A percentile compares a stretch with the other conserved stretches of the same genome.
Evolutionary conservation across 2,329 filamentous ascomycete species (phyloP).

Genomic region (Biscogniauxia marginata): DNA sequence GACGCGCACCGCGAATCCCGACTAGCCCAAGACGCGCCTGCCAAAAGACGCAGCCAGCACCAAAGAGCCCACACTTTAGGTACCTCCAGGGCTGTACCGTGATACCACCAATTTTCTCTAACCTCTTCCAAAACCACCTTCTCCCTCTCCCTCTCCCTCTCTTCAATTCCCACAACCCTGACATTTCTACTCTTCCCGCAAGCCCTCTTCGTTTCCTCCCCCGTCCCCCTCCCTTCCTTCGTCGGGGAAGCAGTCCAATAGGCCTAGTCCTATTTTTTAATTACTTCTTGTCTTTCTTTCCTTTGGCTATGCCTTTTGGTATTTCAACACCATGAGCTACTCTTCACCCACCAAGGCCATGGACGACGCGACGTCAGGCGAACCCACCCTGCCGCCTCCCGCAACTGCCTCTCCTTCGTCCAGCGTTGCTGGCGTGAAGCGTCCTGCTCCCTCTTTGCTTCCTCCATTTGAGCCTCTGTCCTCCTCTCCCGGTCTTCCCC

Average conservation of each 20-base stretch:
- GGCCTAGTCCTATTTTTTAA: conserved; percentile 4
- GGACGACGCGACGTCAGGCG: conserved; percentile 32
- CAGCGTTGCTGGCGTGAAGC: conserved; percentile 51
- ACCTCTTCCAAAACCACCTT: conserved; percentile 3
- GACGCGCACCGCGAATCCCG: conserved; percentile 25
- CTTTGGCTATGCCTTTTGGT: conserved; percentile 23
- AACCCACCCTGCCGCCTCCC: conserved; percentile 36
- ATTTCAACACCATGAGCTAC: conserved; percentile 22
- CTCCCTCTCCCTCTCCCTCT: conserved; percentile 4
- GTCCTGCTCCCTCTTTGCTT: conserved; percentile 65
- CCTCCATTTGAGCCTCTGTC: conserved; percentile 78
- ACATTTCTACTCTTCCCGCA: neutral
- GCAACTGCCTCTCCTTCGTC: conserved; percentile 16
- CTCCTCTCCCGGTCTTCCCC: conserved; percentile 72
- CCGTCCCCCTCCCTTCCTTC: neutral
- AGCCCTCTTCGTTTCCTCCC: conserved; percentile 8
- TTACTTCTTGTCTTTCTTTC: conserved; percentile 20
- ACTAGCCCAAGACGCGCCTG: conserved; percentile 22
- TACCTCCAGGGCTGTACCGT: conserved; percentile 18
- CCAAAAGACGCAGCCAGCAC: neutral
- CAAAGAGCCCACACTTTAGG: conserved; percentile 7
- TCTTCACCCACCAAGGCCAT: conserved; percentile 27
- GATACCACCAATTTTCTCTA: conserved; percentile 18
- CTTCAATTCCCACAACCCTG: too few species aligned
- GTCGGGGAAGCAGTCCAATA: too few species aligned